Conservation (phyloP, 805 yeast species). For the Komagataella mondaviorum region DNA sequence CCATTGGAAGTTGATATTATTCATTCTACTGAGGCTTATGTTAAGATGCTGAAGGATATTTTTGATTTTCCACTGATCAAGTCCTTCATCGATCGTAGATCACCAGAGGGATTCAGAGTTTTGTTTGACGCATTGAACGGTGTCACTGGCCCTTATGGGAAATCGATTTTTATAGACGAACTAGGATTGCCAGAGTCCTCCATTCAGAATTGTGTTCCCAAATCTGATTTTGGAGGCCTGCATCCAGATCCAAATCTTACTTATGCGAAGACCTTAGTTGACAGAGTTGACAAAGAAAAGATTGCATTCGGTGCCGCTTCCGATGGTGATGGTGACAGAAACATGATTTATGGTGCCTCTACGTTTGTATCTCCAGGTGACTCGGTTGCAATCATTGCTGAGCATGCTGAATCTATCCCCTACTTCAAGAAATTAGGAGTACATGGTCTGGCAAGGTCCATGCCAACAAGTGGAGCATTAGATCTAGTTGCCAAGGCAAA, state of each 20-base stretch:
- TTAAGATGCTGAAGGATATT: slow-evolving; percentile 64
- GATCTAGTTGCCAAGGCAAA: slow-evolving; percentile 79
- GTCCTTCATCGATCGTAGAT: slow-evolving; percentile 41
- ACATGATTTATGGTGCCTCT: slow-evolving; percentile 93
- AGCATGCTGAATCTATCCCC: slow-evolving; percentile 82
- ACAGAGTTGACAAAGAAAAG: slow-evolving; percentile 64
- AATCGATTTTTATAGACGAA: slow-evolving; percentile 71
- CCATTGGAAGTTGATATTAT: slow-evolving; percentile 67
- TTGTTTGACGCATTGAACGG: slow-evolving; percentile 89
- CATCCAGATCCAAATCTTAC: slow-evolving; percentile 98
- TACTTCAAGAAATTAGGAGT: slow-evolving; percentile 79
- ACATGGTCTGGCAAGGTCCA: slow-evolving; percentile 87
- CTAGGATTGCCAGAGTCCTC: slow-evolving; percentile 60
- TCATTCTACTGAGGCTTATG: slow-evolving; percentile 71
- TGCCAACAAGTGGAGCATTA: slow-evolving; percentile 94
- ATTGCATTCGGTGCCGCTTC: slow-evolving; percentile 96
- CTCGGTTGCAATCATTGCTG: slow-evolving; percentile 94
- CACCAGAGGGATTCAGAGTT: slow-evolving; percentile 48
- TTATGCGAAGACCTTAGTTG: slow-evolving; percentile 80
- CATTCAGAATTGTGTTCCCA: slow-evolving; percentile 68
- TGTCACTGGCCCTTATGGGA: slow-evolving; percentile 94
- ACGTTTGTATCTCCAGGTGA: slow-evolving; percentile 98
- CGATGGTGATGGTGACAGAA: slow-evolving; percentile 99
- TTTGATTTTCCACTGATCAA: slow-evolving; percentile 80
- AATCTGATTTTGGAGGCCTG: slow-evolving; percentile 90